Evolutionary conservation across 1,284 basidiomycete genomes (phyloP), one percentile per base, ranked within the genome.

Genomic region (Tylopilus sp.): DNA sequence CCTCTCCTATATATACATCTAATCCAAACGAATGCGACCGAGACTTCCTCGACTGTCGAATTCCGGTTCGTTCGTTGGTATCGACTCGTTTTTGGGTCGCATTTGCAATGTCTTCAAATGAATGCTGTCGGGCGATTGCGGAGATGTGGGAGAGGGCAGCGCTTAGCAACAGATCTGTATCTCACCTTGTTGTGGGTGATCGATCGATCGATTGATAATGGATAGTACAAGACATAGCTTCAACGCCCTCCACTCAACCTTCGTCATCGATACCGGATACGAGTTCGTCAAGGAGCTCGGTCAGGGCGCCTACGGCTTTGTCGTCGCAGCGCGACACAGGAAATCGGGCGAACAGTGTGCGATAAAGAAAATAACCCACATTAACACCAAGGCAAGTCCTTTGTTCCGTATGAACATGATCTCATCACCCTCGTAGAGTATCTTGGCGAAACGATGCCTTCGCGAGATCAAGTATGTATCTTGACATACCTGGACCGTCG

Each of bases 281-380:
- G 82, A 88, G 68, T 94, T 92, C 69, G 90, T 94, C 71, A 98
- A 97, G 74, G 94, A 96, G 68, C 87, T 97, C 52, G 94, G 93
- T 31, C 94, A 94, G 73, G 94, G 91, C 63, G 93, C 93, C 24
- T 95, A 96, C 70, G 94, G 94, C 26, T 94, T 91, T 65, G 93
- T 95, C 60, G 88, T 94, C 44, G 85, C 91, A 37, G 93, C 93
- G 0, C 84, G 86, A 58, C 90, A 95, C 72, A 85, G 86, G 59
- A 77, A 86, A 61, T 88, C 90, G 7, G 90, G 90, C 32, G 93
- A 95, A 71, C 91, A 91, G 26, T 90, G 93, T 63, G 95, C 94
- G 63, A 93, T 95, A 75, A 95, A 95, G 80, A 95, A 95, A 80
- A 96, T 98, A 69, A 97, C 94, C 52, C 97, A 96, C 69, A 94